Base-by-base conservation (phyloP, 2,329 filamentous ascomycete genomes). In the Aureobasidium mangrovei region DNA sequence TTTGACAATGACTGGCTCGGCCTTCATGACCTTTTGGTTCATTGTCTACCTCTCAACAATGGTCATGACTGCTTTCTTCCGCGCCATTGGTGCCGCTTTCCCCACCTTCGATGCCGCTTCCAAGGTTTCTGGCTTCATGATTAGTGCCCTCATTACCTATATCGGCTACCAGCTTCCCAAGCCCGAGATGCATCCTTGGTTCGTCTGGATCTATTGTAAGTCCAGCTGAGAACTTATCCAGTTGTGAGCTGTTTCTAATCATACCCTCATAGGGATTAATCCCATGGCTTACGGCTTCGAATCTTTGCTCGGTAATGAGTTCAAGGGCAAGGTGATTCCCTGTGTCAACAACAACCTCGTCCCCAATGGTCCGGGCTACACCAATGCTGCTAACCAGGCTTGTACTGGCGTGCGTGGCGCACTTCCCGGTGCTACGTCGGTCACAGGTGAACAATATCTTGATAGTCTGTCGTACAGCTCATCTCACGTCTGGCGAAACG, bases 21-120 rank as follows among this genome's bases (percentile, higher is more conserved):
- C 73, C 0, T 85, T 84, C 69, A 84, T 86, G 61, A 83, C 80
- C 0, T 83, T 76, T 60, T 84, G 78, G 78, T 56, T 79, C 24
- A 64, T 77, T 29, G 70, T 72, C 2, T 73, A 69, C 49, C 65
- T 65, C 18, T 65, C 67, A 4, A 72, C 73, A 18, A 61, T 76
- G 28, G 65, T 65, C 26, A 74, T 75, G 69, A 73, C 70, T 2
- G 63, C 72, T 12, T 67, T 74, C 53, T 76, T 74, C 65, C 64
- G 74, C 58, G 70, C 69, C 4, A 67, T 74, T 7, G 74, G 63
- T 24, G 62, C 65, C 4, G 59, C 61, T 3, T 67, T 65, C 36
- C 57, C 58, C 1, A 66, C 61, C 2, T 65, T 67, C 40, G 62
- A 65, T 29, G 60, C 56, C 8, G 67, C 67, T n/a, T 62, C 64